phyloP scores from a whole-genome alignment of 202 grass and related monocot genomes.

The Carex sylvatica region DNA sequence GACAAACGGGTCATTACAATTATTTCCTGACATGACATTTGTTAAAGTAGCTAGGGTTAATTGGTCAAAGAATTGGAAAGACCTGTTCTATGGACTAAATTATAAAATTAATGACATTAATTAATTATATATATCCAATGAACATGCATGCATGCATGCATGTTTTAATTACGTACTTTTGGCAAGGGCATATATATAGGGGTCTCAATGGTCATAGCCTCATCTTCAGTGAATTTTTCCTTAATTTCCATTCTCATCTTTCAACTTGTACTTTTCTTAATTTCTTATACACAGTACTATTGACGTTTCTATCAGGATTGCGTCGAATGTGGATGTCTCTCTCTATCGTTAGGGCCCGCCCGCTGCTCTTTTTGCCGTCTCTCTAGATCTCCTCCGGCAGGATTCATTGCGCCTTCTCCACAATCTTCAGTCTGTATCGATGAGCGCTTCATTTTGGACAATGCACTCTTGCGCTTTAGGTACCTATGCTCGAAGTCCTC shows the following conservation, averaged over 20 bases:
- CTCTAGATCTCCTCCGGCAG: not conserved
- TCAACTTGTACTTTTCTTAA: not conserved
- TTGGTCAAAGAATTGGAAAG: not conserved
- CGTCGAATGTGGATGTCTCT: not conserved
- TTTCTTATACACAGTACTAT: not conserved
- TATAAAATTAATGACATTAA: not conserved
- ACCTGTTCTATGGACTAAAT: not conserved
- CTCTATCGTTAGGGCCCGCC: not conserved
- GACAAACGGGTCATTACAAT: not conserved
- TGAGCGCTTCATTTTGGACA: slow-evolving; percentile 18
- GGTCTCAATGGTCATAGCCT: not conserved
- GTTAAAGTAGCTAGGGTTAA: not conserved
- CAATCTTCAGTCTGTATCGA: not conserved
- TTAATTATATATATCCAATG: not conserved
- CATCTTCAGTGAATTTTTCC: not conserved
- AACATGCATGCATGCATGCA: not conserved
- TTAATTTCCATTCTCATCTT: not conserved
- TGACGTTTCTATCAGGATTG: not conserved
- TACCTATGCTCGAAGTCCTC: slow-evolving; percentile 59
- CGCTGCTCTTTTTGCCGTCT: not conserved
- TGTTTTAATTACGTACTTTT: not conserved
- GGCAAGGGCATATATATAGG: not conserved
- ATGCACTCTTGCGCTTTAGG: slow-evolving; percentile 48
- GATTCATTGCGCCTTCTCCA: not conserved
- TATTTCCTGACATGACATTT: not conserved